These are phyloP conservation scores for Sclerotiophoma versabilis DNA, from an alignment of 2,329 filamentous ascomycete genomes.

Conservation along the genomic window DNA sequence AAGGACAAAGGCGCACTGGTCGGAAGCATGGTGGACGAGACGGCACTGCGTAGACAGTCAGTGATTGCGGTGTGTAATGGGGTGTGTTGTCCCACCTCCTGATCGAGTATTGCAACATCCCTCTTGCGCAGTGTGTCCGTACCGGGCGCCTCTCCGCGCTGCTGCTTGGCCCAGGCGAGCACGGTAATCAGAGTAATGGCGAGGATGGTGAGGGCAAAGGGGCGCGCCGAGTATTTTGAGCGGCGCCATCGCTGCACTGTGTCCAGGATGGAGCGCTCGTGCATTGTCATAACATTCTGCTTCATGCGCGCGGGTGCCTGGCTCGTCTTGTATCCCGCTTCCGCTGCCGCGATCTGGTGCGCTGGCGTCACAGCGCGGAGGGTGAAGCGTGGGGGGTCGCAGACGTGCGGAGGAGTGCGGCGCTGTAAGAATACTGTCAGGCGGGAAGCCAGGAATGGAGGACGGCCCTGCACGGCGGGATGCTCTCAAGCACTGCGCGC, in stretches of 20 bases:
- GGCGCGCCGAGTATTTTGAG: constrained; percentile 46
- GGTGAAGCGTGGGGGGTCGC: constrained; percentile 24
- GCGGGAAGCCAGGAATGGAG: not conserved
- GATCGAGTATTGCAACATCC: constrained; percentile 36
- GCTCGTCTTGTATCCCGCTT: not conserved
- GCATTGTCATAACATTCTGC: constrained; percentile 32
- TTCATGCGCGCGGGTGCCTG: constrained; percentile 14
- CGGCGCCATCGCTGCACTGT: constrained; percentile 37
- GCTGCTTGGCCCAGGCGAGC: constrained; percentile 37
- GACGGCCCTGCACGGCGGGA: constrained; percentile 2
- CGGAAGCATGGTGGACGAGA: constrained; percentile 73
- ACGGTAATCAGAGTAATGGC: constrained; percentile 39
- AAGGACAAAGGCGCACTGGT: constrained; percentile 87
- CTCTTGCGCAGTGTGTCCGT: constrained; percentile 23
- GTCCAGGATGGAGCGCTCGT: constrained; percentile 25
- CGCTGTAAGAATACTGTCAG: not conserved
- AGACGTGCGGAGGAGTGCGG: constrained; percentile 1
- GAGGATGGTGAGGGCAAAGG: constrained; percentile 46
- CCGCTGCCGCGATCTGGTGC: constrained; percentile 8
- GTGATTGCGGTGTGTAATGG: not conserved
- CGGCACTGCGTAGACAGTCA: constrained; percentile 65
- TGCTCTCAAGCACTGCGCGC: constrained; percentile 4
- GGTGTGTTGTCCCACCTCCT: constrained; percentile 37
- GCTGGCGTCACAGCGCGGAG: constrained; percentile 21
- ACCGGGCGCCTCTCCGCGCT: not conserved